Base-by-base conservation (phyloP, 2,329 filamentous ascomycete species). In the Claviceps pazoutovae region DNA sequence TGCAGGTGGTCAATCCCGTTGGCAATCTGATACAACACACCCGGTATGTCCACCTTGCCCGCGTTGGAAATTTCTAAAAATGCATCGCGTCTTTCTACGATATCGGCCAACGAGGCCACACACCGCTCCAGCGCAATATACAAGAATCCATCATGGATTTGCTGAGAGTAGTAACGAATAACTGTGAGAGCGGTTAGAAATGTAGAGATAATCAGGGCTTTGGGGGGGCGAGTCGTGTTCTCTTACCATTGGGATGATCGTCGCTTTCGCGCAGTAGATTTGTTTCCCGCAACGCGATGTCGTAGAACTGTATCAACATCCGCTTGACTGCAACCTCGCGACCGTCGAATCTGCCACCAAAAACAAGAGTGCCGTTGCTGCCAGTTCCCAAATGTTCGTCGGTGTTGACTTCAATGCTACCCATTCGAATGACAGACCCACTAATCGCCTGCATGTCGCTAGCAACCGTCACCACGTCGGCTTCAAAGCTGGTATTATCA, bases 111-210 rank as follows among this genome's bases (percentile, higher is more conserved):
- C 39, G 91, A 97, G 3, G 91, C 91, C 41, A 91, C 88, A 62
- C 93, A 98, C 5, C 95, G 79, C 67, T 98, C 93, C 21, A 98
- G 72, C 0, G 91, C 93, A 61, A 98, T 98, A 66, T 98, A 98
- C 39, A 97, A 76, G 67, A 98, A 98, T 17, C 87, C 86, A 38
- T 86, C 80, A 11, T 88, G 88, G 60, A 86, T 83, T 60, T 95
- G 87, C 60, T 95, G 90, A 48, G 90, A 89, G 62, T 88, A 96
- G 64, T 98, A 98, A 41, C 91, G 88, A 57, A 98, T 95, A 43
- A 98, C 91, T 82, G 21, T 13, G 49, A n/a, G 34, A 14, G 11
- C n/a, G 17, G 48, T 56, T 39, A 54, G 51, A 14, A 46, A 21
- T n/a, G 13, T 34, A 30, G 8, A n/a, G 14, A 30, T n/a, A 30